Conservation (phyloP, 768 basidiomycete species). For the Rickenella mellea region DNA sequence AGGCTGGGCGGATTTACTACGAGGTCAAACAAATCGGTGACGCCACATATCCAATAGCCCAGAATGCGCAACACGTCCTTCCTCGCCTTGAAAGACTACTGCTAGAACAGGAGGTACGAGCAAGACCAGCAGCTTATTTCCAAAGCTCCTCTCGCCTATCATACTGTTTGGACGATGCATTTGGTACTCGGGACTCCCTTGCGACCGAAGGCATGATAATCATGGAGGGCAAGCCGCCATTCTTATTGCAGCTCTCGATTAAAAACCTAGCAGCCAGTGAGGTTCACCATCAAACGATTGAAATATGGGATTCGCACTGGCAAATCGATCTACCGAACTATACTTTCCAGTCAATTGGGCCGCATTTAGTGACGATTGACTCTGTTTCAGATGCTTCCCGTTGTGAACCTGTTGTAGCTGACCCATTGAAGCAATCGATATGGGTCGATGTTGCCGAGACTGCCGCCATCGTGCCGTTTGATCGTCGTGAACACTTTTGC, state of each 20-base stretch:
- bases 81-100: constrained; percentile 60
- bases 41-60: constrained; percentile 68
- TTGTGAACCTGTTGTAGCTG: constrained; percentile 67
- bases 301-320: constrained; percentile 48
- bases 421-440: constrained; percentile 50
- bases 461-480: constrained; percentile 83
- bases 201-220: constrained; percentile 52
- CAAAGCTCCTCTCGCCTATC: constrained; percentile 52
- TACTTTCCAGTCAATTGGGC: constrained; percentile 68
- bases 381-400: constrained; percentile 71
- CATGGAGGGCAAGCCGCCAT: constrained; percentile 81
- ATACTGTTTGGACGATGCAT: constrained; percentile 66
- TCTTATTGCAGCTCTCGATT: constrained; percentile 64
- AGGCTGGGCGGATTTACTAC: constrained; percentile 76
- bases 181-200: constrained; percentile 43
- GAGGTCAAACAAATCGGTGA: constrained; percentile 88
- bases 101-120: constrained; percentile 80
- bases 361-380: constrained; percentile 72
- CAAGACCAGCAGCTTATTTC: constrained; percentile 76
- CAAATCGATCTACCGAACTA: constrained; percentile 61
- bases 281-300: constrained; percentile 46
- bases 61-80: constrained; percentile 51
- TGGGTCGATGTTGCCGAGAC: constrained; percentile 96
- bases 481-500: constrained; percentile 72
- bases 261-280: constrained; percentile 69